Base-by-base conservation (phyloP, 352 stramenopile genomes). In the Elongisporangium prolatum region DNA sequence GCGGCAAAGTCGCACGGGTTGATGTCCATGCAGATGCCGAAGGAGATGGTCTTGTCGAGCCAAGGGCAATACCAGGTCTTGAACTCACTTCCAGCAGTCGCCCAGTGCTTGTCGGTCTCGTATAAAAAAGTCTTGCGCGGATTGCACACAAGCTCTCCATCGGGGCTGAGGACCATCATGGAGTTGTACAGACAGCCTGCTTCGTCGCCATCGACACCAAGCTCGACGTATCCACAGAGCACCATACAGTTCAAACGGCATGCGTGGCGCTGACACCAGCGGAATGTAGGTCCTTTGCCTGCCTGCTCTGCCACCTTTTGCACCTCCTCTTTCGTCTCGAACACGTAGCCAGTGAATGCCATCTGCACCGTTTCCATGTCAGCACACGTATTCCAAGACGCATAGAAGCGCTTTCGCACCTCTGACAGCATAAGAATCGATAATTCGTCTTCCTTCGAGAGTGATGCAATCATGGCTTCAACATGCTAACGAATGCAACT, bases 11-110 rank as follows among this genome's bases (percentile, higher is more conserved):
- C 77, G 54, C 89, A 66, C 18, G 87, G 87, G 56, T 96, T 96
- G 59, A 96, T 94, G 66, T 96, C 86, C 86, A 96, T 96, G 63
- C 86, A 96, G 60, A 96, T 93, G 40, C 86, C 85, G 60, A 94
- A 92, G 2, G 80, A 88, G 18, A 94, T 87, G 6, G 72, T 81
- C 64, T 86, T 84, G 61, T 84, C 34, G 16, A 95, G 76, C 80
- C 81, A 91, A 38, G 83, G 77, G 49, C 85, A 94, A 63, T 82
- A 58, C 80, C 80, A 94, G 21, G 73, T 76, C 25, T 16, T 67
- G 64, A 95, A 95, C 2, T 74, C 74, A 16, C 72, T 66, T 20
- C 81, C 83, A 0, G 81, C 54, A 0, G 79, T 91, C 34, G 85
- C 83, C 85, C 85, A 95, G 11, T 67, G 57, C 67, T 91, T 91